phyloP scores from a whole-genome alignment of 2,329 filamentous ascomycete genomes.

The Domatiomyces globalis region DNA sequence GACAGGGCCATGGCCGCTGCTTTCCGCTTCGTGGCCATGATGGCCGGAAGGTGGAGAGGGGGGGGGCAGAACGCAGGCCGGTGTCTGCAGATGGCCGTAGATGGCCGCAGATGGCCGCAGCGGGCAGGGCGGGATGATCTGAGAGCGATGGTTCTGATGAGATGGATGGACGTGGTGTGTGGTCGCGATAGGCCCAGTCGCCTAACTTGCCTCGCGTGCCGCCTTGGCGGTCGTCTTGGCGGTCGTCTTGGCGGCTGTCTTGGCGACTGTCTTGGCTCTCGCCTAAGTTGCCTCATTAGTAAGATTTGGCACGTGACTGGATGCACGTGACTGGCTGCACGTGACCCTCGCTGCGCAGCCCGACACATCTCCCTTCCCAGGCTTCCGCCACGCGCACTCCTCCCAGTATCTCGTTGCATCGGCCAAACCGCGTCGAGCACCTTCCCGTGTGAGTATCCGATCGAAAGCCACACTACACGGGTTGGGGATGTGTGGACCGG shows the following conservation, averaged over 20 bases:
- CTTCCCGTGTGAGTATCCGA: neutral
- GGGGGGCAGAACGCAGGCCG: slow-evolving; percentile 34
- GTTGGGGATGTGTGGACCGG: slow-evolving; percentile 21
- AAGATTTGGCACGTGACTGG: too few species aligned
- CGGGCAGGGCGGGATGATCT: neutral
- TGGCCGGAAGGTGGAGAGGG: slow-evolving; percentile 14
- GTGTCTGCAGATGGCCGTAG: neutral
- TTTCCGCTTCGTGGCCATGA: slow-evolving; percentile 90
- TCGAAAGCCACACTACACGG: neutral
- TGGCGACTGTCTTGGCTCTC: too few species aligned
- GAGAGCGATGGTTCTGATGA: neutral
- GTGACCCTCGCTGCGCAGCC: too few species aligned
- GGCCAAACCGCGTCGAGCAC: neutral
- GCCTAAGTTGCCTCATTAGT: too few species aligned
- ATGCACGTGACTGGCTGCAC: neutral
- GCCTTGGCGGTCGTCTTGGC: too few species aligned
- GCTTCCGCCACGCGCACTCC: neutral
- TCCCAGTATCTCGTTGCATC: neutral
- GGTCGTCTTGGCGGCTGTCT: too few species aligned
- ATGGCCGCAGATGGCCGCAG: too few species aligned
- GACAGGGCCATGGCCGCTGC: slow-evolving; percentile 56
- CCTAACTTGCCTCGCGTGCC: too few species aligned
- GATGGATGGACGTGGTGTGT: neutral
- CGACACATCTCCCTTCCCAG: neutral
- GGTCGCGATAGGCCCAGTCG: too few species aligned